Evolutionary conservation across 345 rosid genomes (phyloP), one percentile per base, ranked within the genome.

Genomic region (Melaleuca alternifolia): DNA sequence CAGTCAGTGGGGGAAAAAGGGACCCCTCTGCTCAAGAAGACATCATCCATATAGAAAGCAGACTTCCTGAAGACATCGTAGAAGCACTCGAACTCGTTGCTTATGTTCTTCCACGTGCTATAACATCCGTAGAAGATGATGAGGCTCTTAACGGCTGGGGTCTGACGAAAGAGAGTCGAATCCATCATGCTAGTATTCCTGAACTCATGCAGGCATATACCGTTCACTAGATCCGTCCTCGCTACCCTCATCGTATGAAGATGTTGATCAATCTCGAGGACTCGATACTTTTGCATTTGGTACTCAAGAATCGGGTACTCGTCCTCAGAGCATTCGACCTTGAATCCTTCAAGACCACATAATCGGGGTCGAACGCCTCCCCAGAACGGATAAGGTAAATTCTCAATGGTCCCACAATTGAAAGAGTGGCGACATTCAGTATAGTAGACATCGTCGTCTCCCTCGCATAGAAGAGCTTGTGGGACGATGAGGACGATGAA

Each of bases 121-220:
- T 16, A 2, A 79, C 95, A 93, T 79, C 85, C 86, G 1, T 86
- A 56, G 86, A 85, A 91, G 14, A 94, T 41, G 71, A 59, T 91
- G 44, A 92, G 75, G 87, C 8, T 86, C 56, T 21, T n/a, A 53
- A 88, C 62, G 2, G 0, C 5, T 0, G 24, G 5, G 79, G 10
- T 33, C 56, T 44, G 37, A 0, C 33, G 6, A 81, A 90, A 91
- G 86, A 1, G n/a, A 54, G 3, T 30, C 0, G 0, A 9, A 21
- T 10, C 46, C 84, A 41, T 16, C 21, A 59, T 87, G 77, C 41
- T 54, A 23, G 85, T 87, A 82, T 44, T 87, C 18, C 16, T 1
- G 13, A 10, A 16, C 44, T 21, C 0, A 9, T 84, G 89, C 51
- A 56, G 18, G n/a, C 98, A 96, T 7, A 5, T 0, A 8, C n/a